Conservation (phyloP, 495 filamentous ascomycete genomes). For the Lasiosphaeria hispida region DNA sequence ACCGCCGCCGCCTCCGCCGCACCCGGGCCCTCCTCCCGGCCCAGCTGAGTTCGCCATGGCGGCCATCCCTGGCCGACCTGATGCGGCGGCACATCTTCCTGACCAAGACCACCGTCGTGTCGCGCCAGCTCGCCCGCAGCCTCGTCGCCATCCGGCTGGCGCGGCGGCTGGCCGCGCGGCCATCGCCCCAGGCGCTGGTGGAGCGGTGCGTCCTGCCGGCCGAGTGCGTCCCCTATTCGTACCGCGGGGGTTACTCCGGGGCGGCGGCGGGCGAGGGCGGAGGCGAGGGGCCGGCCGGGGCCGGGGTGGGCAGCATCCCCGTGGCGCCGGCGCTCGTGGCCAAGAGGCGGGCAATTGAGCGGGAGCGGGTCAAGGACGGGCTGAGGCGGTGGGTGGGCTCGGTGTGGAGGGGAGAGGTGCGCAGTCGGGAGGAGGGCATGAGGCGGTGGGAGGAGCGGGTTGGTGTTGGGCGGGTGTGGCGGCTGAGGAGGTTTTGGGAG, state of each 20-base stretch:
- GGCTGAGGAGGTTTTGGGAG: constrained; percentile 54
- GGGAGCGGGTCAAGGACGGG: constrained; percentile 54
- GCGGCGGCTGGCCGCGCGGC: constrained; percentile 42
- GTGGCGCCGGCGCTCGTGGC: constrained; percentile 36
- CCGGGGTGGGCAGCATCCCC: neutral
- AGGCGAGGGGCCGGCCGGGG: constrained; percentile 2
- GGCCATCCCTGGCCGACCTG: constrained; percentile 53
- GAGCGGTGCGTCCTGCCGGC: constrained; percentile 44
- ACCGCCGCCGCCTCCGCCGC: constrained; percentile 52
- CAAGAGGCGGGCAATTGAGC: constrained; percentile 49
- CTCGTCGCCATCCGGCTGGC: constrained; percentile 51
- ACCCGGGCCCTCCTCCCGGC: constrained; percentile 47
- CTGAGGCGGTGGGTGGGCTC: constrained; percentile 50
- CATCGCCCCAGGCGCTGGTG: constrained; percentile 43
- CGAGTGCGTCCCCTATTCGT: constrained; percentile 38
- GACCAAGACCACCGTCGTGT: constrained; percentile 53
- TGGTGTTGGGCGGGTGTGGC: constrained; percentile 49
- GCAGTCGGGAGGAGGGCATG: constrained; percentile 37
- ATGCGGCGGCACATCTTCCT: constrained; percentile 56
- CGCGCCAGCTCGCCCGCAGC: constrained; percentile 50
- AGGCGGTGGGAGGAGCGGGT: constrained; percentile 40
- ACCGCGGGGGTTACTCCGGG: neutral
- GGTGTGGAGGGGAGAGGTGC: constrained; percentile 45
- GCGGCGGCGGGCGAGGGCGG: neutral
- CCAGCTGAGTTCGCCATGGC: constrained; percentile 45